Evolutionary conservation across 768 basidiomycete species (phyloP).

Genomic region (Tylopilus intermedius): DNA sequence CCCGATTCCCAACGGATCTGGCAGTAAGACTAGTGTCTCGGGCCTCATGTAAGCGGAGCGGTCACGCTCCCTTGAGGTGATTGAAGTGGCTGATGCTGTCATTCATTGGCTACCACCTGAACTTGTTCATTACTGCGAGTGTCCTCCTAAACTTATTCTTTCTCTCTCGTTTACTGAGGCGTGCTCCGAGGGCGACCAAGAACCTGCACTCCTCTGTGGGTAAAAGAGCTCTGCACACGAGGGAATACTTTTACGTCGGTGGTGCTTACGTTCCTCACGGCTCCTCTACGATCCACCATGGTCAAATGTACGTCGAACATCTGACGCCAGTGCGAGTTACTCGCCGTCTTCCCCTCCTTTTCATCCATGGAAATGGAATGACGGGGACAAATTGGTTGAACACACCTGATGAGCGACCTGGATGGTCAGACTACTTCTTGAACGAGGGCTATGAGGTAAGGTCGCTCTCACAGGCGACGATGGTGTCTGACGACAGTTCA

Average conservation of each 20-base stretch:
- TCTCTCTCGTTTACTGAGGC: constrained; percentile 3
- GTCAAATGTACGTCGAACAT: constrained; percentile 52
- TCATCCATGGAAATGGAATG: constrained; percentile 51
- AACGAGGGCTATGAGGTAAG: constrained; percentile 46
- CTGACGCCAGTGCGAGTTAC: constrained; percentile 38
- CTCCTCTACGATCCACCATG: constrained; percentile 36
- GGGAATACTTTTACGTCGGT: constrained; percentile 47
- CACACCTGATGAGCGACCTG: constrained; percentile 48
- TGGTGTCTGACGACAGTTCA: neutral
- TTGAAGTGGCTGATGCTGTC: constrained; percentile 5
- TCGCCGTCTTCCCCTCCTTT: constrained; percentile 38
- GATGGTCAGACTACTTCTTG: constrained; percentile 57
- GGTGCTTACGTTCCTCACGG: constrained; percentile 35
- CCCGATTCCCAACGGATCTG: too few species aligned
- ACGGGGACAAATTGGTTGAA: constrained; percentile 50
- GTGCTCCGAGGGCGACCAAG: neutral
- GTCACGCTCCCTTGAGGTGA: too few species aligned
- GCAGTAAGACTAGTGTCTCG: too few species aligned
- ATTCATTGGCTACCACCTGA: constrained; percentile 1
- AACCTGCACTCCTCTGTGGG: neutral
- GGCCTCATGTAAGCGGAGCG: neutral
- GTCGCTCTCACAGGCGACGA: neutral
- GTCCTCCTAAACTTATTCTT: constrained; percentile 18
- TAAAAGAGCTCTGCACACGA: constrained; percentile 38
- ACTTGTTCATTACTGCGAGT: constrained; percentile 9